Percentiles rank a stretch among this genome's conserved stretches.
phyloP scores from a whole-genome alignment of 129 eudicot genomes.

The Logfia minima region DNA sequence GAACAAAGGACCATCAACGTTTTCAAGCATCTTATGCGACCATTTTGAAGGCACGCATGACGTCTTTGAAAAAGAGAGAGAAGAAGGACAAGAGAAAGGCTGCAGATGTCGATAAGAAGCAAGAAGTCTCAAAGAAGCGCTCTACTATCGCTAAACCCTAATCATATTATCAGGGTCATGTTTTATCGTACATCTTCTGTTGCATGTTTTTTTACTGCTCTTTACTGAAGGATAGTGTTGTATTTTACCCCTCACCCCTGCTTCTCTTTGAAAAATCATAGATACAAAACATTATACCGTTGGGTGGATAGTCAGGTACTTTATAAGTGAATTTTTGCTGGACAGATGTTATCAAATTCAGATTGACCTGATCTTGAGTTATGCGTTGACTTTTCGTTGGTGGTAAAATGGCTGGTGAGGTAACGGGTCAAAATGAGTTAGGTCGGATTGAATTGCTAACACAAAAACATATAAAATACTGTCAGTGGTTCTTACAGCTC shows the following conservation, averaged over 20 bases:
- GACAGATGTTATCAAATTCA: constrained; percentile 7
- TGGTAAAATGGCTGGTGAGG: not conserved
- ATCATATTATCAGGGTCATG: constrained; percentile 13
- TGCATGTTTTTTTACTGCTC: constrained; percentile 5
- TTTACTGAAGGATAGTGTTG: constrained; percentile 16
- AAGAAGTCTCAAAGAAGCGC: constrained; percentile 45
- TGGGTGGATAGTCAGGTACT: constrained; percentile 15
- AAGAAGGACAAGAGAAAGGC: constrained; percentile 86
- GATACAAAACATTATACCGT: constrained; percentile 14
- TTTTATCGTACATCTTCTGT: constrained; percentile 8
- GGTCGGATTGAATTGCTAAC: not conserved
- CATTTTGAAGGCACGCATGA: constrained; percentile 83
- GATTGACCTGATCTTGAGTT: constrained; percentile 10
- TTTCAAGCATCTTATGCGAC: constrained; percentile 93
- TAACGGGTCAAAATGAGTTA: not conserved
- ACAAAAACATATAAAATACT: too few relatives aligned
- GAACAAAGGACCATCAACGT: constrained; percentile 90
- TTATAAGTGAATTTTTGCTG: constrained; percentile 26
- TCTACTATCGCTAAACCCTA: constrained; percentile 38
- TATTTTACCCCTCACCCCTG: constrained; percentile 7
- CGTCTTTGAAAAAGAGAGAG: constrained; percentile 86
- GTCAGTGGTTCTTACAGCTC: too few relatives aligned
- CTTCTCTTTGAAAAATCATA: constrained; percentile 19
- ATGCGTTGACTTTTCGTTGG: not conserved
- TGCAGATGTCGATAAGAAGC: constrained; percentile 57